Base-by-base conservation (phyloP, 805 yeast genomes). In the Schwanniomyces occidentalis region DNA sequence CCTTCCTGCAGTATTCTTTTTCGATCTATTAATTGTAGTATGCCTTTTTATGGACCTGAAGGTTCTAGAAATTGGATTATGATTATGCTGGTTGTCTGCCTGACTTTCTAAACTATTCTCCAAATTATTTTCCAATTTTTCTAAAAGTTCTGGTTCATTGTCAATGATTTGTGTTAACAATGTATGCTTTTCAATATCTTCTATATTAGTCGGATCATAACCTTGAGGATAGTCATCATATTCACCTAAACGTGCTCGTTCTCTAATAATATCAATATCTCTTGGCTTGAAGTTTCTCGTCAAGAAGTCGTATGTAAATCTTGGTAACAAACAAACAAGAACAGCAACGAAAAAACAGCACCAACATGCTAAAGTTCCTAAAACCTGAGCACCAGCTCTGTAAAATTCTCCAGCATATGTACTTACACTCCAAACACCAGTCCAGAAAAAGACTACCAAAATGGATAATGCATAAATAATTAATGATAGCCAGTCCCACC, bases 401-500 rank as follows among this genome's bases (percentile, higher is more conserved):
- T 77, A 85, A 47, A 80, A 81, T 48, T 79, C 85, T 8, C 66
- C 69, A 6, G 85, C 71, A 37, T 64, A 58, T 2, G 61, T 42
- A 17, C 73, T 56, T 4, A 78, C 59, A 19, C 88, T 75, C 82
- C 90, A 85, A 15, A 80, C 75, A n/a, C 91, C 90, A 4, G 86
- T 76, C 95, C 95, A 85, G 52, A 79, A 75, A 47, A 73, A 82
- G 12, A 84, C 68, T 27, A 84, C 45, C 41, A 81, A 53, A 34
- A 71, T 69, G 9, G 88, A 80, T 29, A 86, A 51, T 1, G 71
- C 61, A 37, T 66, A 62, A 41, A 82, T 71, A 16, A 78, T 51
- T 17, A 73, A 33, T 13, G 85, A 69, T 16, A 85, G 52, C 81
- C 84, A 79, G 59, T 85, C 95, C 95, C 95, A 86, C 44, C 89